Percentiles rank a stretch among this genome's conserved stretches.
Evolutionary conservation across 805 yeast genomes (phyloP).

Genomic region (Torulaspora delbrueckii): DNA sequence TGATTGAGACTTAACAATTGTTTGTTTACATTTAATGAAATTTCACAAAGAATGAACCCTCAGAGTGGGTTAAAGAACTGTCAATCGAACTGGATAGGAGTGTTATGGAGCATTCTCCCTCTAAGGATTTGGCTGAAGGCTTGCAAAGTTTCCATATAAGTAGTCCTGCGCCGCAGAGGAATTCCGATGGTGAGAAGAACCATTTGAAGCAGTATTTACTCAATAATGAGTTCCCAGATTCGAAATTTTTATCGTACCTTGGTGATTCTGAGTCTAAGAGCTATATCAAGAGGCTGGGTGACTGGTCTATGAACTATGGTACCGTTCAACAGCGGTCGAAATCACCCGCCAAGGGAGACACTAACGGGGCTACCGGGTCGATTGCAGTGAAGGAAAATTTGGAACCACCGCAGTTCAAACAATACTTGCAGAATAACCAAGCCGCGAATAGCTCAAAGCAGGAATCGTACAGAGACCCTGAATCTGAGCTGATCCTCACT

Average conservation of each 20-base stretch:
- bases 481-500: slow-evolving; percentile 24
- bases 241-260: slow-evolving; percentile 14
- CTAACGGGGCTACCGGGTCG: not conserved
- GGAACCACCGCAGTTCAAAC: slow-evolving; percentile 28
- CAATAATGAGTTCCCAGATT: slow-evolving; percentile 20
- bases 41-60: slow-evolving; percentile 8
- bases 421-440: slow-evolving; percentile 13
- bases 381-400: not conserved
- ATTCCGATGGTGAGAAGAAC: not conserved
- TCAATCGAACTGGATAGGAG: not conserved
- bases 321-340: slow-evolving; percentile 22
- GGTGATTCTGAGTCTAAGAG: slow-evolving; percentile 14
- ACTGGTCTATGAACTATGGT: slow-evolving; percentile 26
- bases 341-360: slow-evolving; percentile 5
- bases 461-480: slow-evolving; percentile 10
- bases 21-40: slow-evolving; percentile 12
- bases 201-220: slow-evolving; percentile 16
- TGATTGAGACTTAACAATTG: not conserved
- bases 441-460: not conserved
- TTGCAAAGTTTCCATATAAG: slow-evolving; percentile 26
- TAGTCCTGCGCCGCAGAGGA: slow-evolving; percentile 12
- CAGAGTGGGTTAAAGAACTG: not conserved
- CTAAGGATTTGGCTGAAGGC: slow-evolving; percentile 18
- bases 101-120: slow-evolving; percentile 13
- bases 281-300: slow-evolving; percentile 19